phyloP scores from a whole-genome alignment of 2,329 filamentous ascomycete species.

The Aspergillus vadensis region DNA sequence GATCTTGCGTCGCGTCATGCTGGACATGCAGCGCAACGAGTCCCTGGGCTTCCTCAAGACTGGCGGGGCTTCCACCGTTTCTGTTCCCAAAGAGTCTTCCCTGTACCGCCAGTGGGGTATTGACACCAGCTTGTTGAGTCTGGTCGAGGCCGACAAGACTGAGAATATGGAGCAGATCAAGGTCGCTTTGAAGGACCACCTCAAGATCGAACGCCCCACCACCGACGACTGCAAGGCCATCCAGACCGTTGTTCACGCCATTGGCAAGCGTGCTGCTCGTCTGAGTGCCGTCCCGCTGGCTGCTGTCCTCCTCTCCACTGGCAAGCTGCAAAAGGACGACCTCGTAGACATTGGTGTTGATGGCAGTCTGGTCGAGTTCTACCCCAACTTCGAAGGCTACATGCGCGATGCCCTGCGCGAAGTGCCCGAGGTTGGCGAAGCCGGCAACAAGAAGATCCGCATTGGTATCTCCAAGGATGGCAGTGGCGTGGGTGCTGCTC shows the following conservation, averaged over 20 bases:
- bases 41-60: constrained; percentile 72
- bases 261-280: constrained; percentile 85
- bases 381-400: constrained; percentile 87
- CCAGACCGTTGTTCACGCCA: constrained; percentile 76
- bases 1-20: constrained; percentile 76
- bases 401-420: constrained; percentile 78
- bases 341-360: constrained; percentile 92
- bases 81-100: constrained; percentile 63
- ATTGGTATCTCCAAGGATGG: constrained; percentile 98
- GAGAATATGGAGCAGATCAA: constrained; percentile 72
- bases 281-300: constrained; percentile 85
- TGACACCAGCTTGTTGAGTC: constrained; percentile 86
- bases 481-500: constrained; percentile 88
- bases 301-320: constrained; percentile 79
- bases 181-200: constrained; percentile 73
- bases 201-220: constrained; percentile 74
- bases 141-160: constrained; percentile 78
- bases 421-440: constrained; percentile 73
- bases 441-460: constrained; percentile 80
- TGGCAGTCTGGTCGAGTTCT: constrained; percentile 91
- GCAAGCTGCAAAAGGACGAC: constrained; percentile 67
- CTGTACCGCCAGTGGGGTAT: constrained; percentile 84
- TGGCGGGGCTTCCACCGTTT: constrained; percentile 73
- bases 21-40: constrained; percentile 70
- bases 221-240: constrained; percentile 86